Evolutionary conservation across 2,329 filamentous ascomycete genomes (phyloP), one percentile per base, ranked within the genome.

Genomic region (Sphaerostilbella broomeana): DNA sequence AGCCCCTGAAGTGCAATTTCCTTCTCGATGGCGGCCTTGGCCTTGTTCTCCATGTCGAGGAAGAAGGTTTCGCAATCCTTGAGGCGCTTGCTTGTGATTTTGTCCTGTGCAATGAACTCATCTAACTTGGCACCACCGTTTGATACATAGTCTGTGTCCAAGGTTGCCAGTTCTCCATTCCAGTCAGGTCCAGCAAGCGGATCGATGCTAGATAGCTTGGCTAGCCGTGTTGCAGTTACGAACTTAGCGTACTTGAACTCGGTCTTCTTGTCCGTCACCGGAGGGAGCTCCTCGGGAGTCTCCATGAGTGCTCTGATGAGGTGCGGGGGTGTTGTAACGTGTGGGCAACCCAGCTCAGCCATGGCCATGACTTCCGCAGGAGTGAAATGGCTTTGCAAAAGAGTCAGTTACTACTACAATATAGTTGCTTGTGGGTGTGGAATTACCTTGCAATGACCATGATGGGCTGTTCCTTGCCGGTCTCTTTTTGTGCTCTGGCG

Each of bases 131-230:
- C 35, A 58, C 67, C 67, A 26, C 57, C 56, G 37, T 69, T 55
- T 3, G 63, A 62, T 10, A 70, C 58, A 39, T 69, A 70, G 51
- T 70, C 65, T 2, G 65, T 55, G 22, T 62, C 55, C 4, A 59
- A 62, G 24, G 55, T 54, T 5, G 59, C 60, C 17, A 64, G 50
- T 37, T 58, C 56, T 19, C 60, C 63, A 32, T 65, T 57, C 56
- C 57, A 62, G 16, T 52, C 50, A 3, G 58, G 47, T 12, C 51
- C 55, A 3, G 55, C 56, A 17, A 70, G 53, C 1, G 64, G 62
- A 43, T 70, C 64, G n/a, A 54, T 54, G 18, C 47, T 55, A 4
- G 56, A 51, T 11, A 67, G 43, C 41, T 58, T 57, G 35, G 50
- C 46, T 18, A 62, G 49, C 17, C 61, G 44, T 28, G 52, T 39